Percentiles rank a stretch among this genome's conserved stretches.
These are phyloP conservation scores for Solanum chilense DNA, from an alignment of 257 asterid genomes.

Conservation along the genomic window DNA sequence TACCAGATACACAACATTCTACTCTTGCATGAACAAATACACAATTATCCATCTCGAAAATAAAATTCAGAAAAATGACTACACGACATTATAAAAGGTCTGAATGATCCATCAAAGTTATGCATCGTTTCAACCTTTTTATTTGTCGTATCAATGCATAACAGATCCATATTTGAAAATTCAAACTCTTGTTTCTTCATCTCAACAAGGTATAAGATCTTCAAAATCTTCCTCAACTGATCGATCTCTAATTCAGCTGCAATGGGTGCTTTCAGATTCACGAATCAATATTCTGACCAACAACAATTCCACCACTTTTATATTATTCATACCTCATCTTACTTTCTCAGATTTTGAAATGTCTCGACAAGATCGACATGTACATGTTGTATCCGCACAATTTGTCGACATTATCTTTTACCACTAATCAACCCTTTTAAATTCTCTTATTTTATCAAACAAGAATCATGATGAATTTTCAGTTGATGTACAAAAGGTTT, in stretches of 20 bases:
- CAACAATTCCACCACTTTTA: not conserved
- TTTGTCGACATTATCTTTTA: not conserved
- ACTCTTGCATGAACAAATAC: not conserved
- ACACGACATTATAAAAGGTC: not conserved
- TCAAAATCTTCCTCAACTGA: not conserved
- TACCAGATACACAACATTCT: no score
- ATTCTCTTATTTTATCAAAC: not conserved
- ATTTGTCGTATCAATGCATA: not conserved
- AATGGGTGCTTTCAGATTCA: not conserved
- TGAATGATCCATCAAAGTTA: not conserved
- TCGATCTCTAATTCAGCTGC: not conserved
- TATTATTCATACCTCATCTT: not conserved
- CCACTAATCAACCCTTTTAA: not conserved
- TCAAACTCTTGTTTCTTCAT: not conserved
- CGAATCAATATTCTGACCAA: not conserved
- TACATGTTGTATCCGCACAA: not conserved
- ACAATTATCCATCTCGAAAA: not conserved
- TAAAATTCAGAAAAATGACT: not conserved
- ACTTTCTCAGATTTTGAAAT: not conserved
- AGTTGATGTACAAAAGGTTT: conserved; percentile 66
- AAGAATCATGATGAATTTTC: conserved; percentile 46
- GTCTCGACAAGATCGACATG: not conserved
- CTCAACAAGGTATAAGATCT: not conserved
- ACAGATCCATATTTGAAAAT: not conserved
- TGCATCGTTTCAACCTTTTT: not conserved